A percentile compares a stretch with the other conserved stretches of the same genome.
These are phyloP conservation scores for Gracilaria gracilis DNA, from an alignment of 23 red algal species.

Conservation along the genomic window DNA sequence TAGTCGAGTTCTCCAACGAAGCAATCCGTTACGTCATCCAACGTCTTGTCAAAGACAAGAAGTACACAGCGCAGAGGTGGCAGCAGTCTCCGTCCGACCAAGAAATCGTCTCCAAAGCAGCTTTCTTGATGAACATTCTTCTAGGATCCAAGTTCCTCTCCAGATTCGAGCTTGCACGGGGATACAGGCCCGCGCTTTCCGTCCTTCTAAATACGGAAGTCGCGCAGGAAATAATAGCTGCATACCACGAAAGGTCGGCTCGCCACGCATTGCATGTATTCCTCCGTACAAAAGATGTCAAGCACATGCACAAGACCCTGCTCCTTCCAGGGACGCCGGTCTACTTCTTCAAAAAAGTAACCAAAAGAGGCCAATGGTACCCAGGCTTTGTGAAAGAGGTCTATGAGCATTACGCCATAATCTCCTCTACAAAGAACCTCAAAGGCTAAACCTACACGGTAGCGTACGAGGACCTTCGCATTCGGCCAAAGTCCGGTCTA, in stretches of 20 bases:
- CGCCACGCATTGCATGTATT: conserved; percentile 24
- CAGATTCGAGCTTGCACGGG: conserved; percentile 35
- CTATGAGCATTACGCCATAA: background rate
- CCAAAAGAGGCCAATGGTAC: background rate
- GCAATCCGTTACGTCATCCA: conserved; percentile 16
- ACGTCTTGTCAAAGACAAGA: conserved; percentile 10
- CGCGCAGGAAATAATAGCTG: background rate
- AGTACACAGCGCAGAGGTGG: background rate
- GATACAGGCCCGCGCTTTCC: conserved; percentile 11
- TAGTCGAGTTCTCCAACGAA: conserved; percentile 33
- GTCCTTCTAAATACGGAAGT: background rate
- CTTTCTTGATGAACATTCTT: conserved; percentile 6
- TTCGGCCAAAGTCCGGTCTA: too few species aligned
- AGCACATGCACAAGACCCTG: background rate
- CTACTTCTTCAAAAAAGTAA: background rate
- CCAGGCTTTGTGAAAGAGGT: background rate
- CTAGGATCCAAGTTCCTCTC: background rate
- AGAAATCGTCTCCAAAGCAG: conserved; percentile 5
- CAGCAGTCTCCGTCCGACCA: background rate
- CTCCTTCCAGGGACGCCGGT: background rate
- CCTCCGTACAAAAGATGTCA: background rate
- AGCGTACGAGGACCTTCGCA: conserved; percentile 5
- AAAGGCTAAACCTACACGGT: background rate
- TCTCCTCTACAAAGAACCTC: background rate
- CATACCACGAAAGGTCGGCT: conserved; percentile 2